phyloP scores from a whole-genome alignment of 768 basidiomycete species.

The Mycena venus region DNA sequence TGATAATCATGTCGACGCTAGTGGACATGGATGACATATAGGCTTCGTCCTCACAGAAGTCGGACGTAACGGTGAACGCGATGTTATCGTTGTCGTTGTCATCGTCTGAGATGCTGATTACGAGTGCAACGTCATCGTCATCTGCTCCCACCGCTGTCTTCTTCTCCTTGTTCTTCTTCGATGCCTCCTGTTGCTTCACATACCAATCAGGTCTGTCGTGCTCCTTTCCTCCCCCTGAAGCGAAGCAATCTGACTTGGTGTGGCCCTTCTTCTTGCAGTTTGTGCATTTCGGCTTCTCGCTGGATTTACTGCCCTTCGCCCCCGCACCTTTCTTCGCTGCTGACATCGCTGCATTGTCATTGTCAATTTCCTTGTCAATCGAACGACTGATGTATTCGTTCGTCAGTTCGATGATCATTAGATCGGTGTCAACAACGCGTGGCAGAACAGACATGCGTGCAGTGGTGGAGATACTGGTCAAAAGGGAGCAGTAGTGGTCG shows the following conservation, averaged over 20 bases:
- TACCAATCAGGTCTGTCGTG: no score
- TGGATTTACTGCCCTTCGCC: no score
- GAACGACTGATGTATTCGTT: slow-evolving; percentile 11
- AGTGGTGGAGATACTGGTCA: not conserved
- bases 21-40: not conserved
- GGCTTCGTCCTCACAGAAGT: no score
- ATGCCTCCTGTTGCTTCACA: no score
- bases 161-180: slow-evolving; percentile 24
- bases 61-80: not conserved
- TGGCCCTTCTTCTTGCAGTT: slow-evolving; percentile 48
- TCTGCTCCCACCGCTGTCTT: slow-evolving; percentile 25
- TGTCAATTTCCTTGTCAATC: no score
- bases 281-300: no score
- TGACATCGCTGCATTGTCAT: no score
- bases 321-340: no score
- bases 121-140: not conserved
- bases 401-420: not conserved
- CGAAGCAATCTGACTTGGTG: slow-evolving; percentile 43
- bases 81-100: not conserved
- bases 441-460: not conserved
- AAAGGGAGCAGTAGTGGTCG: slow-evolving; percentile 5
- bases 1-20: slow-evolving; percentile 22
- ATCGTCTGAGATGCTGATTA: not conserved
- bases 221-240: slow-evolving; percentile 51
- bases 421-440: not conserved